phyloP scores from a whole-genome alignment of 257 asterid genomes.

The Jasminum sambac region DNA sequence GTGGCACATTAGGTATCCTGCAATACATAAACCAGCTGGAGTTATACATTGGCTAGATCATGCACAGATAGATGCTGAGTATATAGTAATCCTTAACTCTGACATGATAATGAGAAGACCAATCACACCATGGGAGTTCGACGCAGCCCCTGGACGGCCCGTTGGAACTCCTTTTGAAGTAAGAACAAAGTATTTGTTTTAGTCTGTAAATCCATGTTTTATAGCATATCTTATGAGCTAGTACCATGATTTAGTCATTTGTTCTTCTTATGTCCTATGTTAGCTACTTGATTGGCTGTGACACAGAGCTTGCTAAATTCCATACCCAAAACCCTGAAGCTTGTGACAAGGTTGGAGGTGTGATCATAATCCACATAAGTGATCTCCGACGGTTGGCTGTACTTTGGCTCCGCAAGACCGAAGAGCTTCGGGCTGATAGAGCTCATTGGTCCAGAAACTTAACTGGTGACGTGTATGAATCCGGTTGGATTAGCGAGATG shows the following conservation, averaged over 20 bases:
- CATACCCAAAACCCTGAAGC: slow-evolving; percentile 86
- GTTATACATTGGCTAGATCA: slow-evolving; percentile 96
- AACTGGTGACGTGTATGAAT: slow-evolving; percentile 90
- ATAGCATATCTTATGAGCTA: slow-evolving; percentile 2
- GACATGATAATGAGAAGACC: slow-evolving; percentile 97
- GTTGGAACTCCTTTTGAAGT: slow-evolving; percentile 97
- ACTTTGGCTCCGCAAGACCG: slow-evolving; percentile 94
- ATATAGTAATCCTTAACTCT: slow-evolving; percentile 80
- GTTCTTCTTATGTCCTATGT: slow-evolving; percentile 10
- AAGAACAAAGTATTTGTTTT: slow-evolving; percentile 26
- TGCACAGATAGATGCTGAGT: slow-evolving; percentile 87
- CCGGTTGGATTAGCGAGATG: slow-evolving; percentile 99
- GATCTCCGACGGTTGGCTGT: slow-evolving; percentile 79
- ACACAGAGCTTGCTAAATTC: slow-evolving; percentile 82
- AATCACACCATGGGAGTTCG: slow-evolving; percentile 95
- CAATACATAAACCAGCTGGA: slow-evolving; percentile 96
- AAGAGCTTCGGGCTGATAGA: slow-evolving; percentile 87
- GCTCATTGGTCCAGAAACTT: slow-evolving; percentile 84
- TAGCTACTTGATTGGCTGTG: slow-evolving; percentile 96
- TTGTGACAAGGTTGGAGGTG: slow-evolving; percentile 98
- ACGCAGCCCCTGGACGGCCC: slow-evolving; percentile 75
- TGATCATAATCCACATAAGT: slow-evolving; percentile 77
- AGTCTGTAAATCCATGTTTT: slow-evolving; percentile 1
- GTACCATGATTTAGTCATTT: background rate
- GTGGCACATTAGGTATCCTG: slow-evolving; percentile 77